phyloP scores from a whole-genome alignment of 1,284 basidiomycete species.

The Rhodotorula sp. region DNA sequence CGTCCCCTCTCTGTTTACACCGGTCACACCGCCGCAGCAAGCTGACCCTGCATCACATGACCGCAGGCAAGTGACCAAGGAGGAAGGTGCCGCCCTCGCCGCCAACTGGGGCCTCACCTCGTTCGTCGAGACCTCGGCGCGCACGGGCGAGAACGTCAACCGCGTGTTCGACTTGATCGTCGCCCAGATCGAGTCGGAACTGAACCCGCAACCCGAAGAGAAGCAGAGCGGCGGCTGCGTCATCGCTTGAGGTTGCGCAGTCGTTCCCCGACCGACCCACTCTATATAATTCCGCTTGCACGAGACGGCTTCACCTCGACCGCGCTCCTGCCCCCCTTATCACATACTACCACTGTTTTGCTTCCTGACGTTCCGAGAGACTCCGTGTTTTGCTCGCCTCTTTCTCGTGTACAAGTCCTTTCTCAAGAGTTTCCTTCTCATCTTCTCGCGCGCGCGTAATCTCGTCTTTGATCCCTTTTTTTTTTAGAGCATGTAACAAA shows the following conservation, averaged over 20 bases:
- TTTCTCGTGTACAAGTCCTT: too few relatives aligned
- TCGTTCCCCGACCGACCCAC: not conserved
- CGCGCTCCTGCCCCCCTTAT: too few relatives aligned
- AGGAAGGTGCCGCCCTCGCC: constrained; percentile 75
- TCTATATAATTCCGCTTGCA: too few relatives aligned
- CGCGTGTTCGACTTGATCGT: constrained; percentile 86
- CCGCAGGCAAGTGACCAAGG: constrained; percentile 68
- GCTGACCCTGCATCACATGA: too few relatives aligned
- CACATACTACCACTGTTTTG: too few relatives aligned
- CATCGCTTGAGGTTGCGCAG: not conserved
- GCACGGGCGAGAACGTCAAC: constrained; percentile 80
- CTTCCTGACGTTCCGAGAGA: too few relatives aligned
- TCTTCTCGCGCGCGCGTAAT: too few relatives aligned
- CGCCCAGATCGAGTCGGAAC: constrained; percentile 72
- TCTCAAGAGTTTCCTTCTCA: too few relatives aligned
- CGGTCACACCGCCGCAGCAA: not conserved
- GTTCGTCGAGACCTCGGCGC: constrained; percentile 85
- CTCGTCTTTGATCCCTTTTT: not conserved
- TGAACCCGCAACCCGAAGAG: constrained; percentile 34
- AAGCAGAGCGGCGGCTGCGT: constrained; percentile 21
- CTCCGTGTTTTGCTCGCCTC: too few relatives aligned
- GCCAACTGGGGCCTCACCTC: constrained; percentile 49
- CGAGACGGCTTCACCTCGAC: too few relatives aligned
- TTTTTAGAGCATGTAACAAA: not conserved
- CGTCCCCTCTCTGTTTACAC: constrained; percentile 7